phyloP scores from a whole-genome alignment of 371 early-diverging fungal species.

The Mucor irregularis region DNA sequence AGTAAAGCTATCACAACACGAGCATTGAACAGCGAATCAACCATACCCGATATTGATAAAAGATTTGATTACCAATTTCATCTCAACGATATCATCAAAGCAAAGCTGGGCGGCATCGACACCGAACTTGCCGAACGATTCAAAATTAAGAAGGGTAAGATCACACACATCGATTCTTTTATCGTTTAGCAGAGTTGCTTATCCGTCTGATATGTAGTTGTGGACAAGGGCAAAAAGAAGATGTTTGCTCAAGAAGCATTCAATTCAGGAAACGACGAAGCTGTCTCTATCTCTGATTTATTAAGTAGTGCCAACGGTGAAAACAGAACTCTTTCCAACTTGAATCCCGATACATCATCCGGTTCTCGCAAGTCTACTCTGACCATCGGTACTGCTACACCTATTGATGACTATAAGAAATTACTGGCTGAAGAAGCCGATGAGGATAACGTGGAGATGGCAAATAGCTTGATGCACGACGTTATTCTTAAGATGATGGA shows the following conservation, averaged over 20 bases:
- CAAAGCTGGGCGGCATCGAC: conserved; percentile 31
- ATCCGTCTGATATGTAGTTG: conserved; percentile 8
- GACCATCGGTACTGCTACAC: conserved; percentile 54
- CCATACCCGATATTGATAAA: conserved; percentile 53
- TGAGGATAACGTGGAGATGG: conserved; percentile 46
- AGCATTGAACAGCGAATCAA: conserved; percentile 51
- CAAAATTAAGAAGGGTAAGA: conserved; percentile 51
- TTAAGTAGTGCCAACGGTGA: background rate
- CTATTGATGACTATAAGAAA: conserved; percentile 61
- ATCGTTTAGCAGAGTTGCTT: background rate
- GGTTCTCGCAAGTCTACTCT: conserved; percentile 31
- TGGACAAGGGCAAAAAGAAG: conserved; percentile 30
- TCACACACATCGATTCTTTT: background rate
- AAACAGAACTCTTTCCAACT: background rate
- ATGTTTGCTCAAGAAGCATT: conserved; percentile 24
- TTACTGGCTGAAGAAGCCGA: conserved; percentile 52
- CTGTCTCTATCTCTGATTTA: conserved; percentile 12
- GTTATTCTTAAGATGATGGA: conserved; percentile 50
- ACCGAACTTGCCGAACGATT: conserved; percentile 42
- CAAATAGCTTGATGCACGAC: conserved; percentile 58
- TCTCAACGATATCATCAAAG: conserved; percentile 8
- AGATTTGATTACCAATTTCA: background rate
- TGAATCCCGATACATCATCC: background rate
- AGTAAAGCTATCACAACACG: conserved; percentile 58
- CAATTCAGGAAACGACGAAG: background rate